These are phyloP conservation scores for Verticillium albo-atrum DNA, from an alignment of 2,329 filamentous ascomycete species.

Conservation along the genomic window DNA sequence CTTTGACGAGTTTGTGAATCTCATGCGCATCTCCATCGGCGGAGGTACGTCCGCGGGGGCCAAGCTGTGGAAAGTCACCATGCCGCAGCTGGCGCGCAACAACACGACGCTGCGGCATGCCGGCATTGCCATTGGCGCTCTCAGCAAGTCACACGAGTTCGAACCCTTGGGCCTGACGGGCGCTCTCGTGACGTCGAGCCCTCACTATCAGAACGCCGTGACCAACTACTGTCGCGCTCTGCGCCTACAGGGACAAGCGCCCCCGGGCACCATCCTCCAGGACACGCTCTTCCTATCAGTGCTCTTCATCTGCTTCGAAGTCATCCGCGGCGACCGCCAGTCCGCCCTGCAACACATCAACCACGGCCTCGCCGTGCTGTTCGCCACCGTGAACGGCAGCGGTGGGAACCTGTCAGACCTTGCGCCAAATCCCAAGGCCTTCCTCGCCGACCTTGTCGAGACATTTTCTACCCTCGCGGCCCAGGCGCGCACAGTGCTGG, in stretches of 20 bases:
- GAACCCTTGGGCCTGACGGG: background rate
- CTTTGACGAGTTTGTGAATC: slow-evolving; percentile 12
- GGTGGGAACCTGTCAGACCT: slow-evolving; percentile 7
- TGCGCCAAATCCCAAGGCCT: slow-evolving; percentile 7
- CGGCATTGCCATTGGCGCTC: slow-evolving; percentile 35
- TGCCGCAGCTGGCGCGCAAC: slow-evolving; percentile 9
- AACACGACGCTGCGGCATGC: slow-evolving; percentile 26
- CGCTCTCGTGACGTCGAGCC: background rate
- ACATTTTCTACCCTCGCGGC: slow-evolving; percentile 7
- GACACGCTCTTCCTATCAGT: slow-evolving; percentile 34
- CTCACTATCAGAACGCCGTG: slow-evolving; percentile 32
- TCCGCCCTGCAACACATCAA: slow-evolving; percentile 35
- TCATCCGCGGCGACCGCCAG: slow-evolving; percentile 32
- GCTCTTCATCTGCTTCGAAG: slow-evolving; percentile 36
- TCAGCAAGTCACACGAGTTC: slow-evolving; percentile 23
- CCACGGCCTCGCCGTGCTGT: slow-evolving; percentile 25
- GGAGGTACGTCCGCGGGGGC: background rate
- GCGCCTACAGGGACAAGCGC: slow-evolving; percentile 32
- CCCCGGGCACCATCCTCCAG: slow-evolving; percentile 28
- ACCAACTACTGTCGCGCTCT: slow-evolving; percentile 35
- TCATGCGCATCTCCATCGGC: slow-evolving; percentile 6
- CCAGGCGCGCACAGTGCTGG: slow-evolving; percentile 9
- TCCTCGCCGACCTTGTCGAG: slow-evolving; percentile 9
- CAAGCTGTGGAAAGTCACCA: slow-evolving; percentile 33
- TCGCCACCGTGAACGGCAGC: slow-evolving; percentile 2